Evolutionary conservation across 305 asterid species (phyloP), one percentile per base, ranked within the genome.

Genomic region (Fraxinus paxiana): DNA sequence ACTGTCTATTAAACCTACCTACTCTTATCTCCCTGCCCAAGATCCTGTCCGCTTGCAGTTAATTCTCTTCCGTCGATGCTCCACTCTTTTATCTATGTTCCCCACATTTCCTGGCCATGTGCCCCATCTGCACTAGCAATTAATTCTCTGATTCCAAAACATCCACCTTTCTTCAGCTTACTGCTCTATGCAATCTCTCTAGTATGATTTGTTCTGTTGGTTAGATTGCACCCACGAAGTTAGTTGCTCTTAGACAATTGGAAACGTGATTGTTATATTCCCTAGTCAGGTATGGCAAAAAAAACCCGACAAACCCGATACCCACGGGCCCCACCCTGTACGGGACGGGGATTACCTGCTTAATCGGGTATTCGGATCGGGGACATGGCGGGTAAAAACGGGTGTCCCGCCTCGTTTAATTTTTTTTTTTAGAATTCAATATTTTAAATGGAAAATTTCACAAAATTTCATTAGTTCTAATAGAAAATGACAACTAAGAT

Each of bases 1-100:
- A 22, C 20, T 12, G 28, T 59, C n/a, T 3, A 65, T 65, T 73
- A 37, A 18, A 13, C 54, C 31, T 38, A 28, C 38, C 15, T n/a
- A 22, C 2, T 28, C 51, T 69, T 37, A 61, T 81, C 70, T 22
- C 20, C 75, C 24, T 70, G 63, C 70, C 48, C 69, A 78, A 69
- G 77, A 41, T 38, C 76, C 72, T 41, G 78, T 82, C 34, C 34
- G 37, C 34, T 54, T 77, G 82, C 69, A 78, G 69, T 43, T 43
- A 43, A 15, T 75, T 35, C 30, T 37, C 61, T 69, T 63, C 46
- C 20, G n/a, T 51, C 61, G 70, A 56, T 51, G 59, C 17, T 77
- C 43, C 54, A 56, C 77, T 24, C 34, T 17, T 63, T 63, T 6
- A 63, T 22, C 33, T 5, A 10, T 63, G 35, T 63, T 34, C 35